Evolutionary conservation across 2,329 filamentous ascomycete species (phyloP).

Genomic region (Cladosporium velox): DNA sequence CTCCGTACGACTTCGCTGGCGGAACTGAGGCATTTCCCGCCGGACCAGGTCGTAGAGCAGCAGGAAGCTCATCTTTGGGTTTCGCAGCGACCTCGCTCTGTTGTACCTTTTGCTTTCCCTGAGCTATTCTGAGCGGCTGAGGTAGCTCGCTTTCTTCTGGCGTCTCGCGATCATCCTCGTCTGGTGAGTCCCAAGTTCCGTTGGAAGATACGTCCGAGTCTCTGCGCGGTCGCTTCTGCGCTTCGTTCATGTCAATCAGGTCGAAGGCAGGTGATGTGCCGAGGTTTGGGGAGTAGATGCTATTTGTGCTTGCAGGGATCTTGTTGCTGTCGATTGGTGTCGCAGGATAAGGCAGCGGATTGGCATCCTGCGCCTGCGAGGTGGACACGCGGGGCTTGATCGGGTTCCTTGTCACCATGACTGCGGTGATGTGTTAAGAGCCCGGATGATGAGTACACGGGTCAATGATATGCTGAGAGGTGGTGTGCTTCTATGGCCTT

Average conservation of each 20-base stretch:
- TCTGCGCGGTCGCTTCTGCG: constrained; percentile 28
- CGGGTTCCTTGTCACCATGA: constrained; percentile 50
- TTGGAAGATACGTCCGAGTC: constrained; percentile 41
- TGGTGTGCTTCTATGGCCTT: not conserved
- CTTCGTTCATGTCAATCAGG: constrained; percentile 40
- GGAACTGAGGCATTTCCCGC: constrained; percentile 22
- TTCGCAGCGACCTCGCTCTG: constrained; percentile 24
- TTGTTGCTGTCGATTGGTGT: constrained; percentile 40
- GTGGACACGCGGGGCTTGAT: constrained; percentile 43
- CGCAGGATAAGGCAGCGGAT: constrained; percentile 48
- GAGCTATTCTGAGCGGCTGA: constrained; percentile 32
- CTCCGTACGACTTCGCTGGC: constrained; percentile 27
- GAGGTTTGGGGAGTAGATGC: constrained; percentile 40
- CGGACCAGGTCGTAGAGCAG: constrained; percentile 32
- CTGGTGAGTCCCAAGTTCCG: constrained; percentile 39
- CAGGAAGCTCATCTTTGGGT: constrained; percentile 30
- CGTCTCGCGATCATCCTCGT: constrained; percentile 21
- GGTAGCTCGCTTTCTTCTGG: constrained; percentile 30
- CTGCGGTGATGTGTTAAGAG: constrained; percentile 14
- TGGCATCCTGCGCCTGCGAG: constrained; percentile 32
- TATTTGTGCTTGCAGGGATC: constrained; percentile 28
- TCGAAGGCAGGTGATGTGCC: constrained; percentile 43
- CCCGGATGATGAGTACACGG: not conserved
- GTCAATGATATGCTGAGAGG: not conserved
- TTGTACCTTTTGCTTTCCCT: constrained; percentile 29